Conservation (phyloP, 768 basidiomycete genomes). For the Suillus brevipes region DNA sequence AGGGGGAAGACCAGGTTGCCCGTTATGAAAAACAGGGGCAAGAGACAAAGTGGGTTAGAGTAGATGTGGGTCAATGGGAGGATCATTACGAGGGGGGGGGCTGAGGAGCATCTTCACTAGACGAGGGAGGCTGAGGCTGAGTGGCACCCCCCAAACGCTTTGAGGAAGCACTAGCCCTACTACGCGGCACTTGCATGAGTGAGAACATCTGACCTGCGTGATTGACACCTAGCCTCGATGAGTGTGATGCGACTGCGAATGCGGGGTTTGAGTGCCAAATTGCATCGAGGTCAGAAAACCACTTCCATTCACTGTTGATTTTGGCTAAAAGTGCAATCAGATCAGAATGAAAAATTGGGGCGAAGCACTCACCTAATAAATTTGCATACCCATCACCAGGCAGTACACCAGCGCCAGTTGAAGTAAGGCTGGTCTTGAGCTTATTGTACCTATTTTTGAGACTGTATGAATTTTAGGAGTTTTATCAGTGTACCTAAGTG, state of each 20-base stretch:
- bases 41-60: too few species aligned
- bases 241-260: not conserved
- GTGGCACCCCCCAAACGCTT: too few species aligned
- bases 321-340: not conserved
- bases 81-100: too few species aligned
- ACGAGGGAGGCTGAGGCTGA: too few species aligned
- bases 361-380: not conserved
- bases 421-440: not conserved
- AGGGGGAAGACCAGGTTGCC: too few species aligned
- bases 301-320: not conserved
- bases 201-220: not conserved
- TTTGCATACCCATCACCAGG: not conserved
- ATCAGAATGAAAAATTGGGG: not conserved
- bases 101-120: too few species aligned
- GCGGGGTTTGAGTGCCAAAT: not conserved
- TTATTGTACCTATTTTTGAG: not conserved
- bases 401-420: constrained; percentile 1
- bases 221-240: not conserved
- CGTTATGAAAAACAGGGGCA: too few species aligned
- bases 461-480: not conserved
- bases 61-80: too few species aligned
- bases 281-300: not conserved
- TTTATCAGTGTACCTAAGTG: not conserved
- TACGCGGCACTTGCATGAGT: too few species aligned
- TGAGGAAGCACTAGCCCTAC: too few species aligned